Evolutionary conservation across 495 filamentous ascomycete species (phyloP).

Genomic region (Articulospora tetracladia): DNA sequence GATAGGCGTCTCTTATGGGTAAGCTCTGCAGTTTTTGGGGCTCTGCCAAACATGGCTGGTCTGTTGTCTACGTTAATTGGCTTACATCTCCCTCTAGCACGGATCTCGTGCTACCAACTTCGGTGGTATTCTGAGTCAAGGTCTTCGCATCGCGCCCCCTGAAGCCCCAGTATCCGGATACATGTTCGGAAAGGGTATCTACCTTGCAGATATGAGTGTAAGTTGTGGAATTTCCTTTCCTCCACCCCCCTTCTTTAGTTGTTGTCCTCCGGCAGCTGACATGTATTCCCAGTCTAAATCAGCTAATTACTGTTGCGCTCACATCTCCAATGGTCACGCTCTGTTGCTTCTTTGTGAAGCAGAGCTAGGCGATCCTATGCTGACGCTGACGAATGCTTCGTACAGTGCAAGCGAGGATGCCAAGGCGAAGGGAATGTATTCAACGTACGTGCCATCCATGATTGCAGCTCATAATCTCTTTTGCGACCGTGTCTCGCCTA

Average conservation of each 20-base stretch:
- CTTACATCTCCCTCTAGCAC: conserved; percentile 36
- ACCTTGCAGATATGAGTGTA: conserved; percentile 72
- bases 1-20: conserved; percentile 73
- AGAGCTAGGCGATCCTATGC: conserved; percentile 70
- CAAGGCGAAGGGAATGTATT: conserved; percentile 51
- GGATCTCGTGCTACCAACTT: conserved; percentile 77
- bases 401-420: conserved; percentile 62
- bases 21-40: not conserved
- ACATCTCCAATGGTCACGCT: conserved; percentile 41
- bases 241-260: not conserved
- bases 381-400: conserved; percentile 45
- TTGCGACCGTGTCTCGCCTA: no score
- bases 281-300: conserved; percentile 54
- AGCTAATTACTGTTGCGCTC: conserved; percentile 67
- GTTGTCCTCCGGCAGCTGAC: no score
- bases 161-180: conserved; percentile 77
- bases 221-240: conserved; percentile 13
- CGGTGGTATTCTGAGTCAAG: conserved; percentile 78
- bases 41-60: not conserved
- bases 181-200: conserved; percentile 85
- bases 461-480: no score
- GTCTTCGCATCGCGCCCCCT: conserved; percentile 80
- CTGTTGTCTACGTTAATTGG: not conserved
- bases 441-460: conserved; percentile 52
- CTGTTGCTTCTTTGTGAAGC: conserved; percentile 73